phyloP scores from a whole-genome alignment of 2,329 filamentous ascomycete species.

The Colletotrichum neosansevieriae region DNA sequence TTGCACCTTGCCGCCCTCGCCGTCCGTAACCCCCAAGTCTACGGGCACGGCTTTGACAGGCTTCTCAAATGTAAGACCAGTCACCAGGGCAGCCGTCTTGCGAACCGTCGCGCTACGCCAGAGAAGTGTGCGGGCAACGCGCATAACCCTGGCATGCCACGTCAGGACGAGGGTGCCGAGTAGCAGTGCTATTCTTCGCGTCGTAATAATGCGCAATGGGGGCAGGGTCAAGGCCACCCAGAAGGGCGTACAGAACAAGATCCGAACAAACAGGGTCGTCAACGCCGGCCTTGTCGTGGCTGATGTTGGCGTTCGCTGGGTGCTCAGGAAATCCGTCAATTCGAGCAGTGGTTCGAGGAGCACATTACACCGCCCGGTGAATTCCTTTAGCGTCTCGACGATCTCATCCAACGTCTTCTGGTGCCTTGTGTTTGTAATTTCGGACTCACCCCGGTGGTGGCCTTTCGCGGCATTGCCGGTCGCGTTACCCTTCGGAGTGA shows the following conservation, averaged over 20 bases:
- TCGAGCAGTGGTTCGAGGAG: slow-evolving; percentile 89
- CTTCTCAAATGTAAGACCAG: slow-evolving; percentile 80
- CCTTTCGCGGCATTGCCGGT: slow-evolving; percentile 45
- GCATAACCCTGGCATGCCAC: slow-evolving; percentile 90
- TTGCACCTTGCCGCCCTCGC: slow-evolving; percentile 41
- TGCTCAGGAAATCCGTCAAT: slow-evolving; percentile 93
- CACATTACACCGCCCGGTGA: slow-evolving; percentile 92
- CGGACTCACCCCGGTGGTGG: slow-evolving; percentile 63
- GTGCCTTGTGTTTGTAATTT: slow-evolving; percentile 76
- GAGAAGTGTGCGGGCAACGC: slow-evolving; percentile 86
- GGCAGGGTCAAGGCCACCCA: slow-evolving; percentile 88
- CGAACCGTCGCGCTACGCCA: slow-evolving; percentile 89
- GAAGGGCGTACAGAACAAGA: slow-evolving; percentile 86
- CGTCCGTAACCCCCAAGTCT: slow-evolving; percentile 18
- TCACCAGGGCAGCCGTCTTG: slow-evolving; percentile 76
- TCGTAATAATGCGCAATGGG: slow-evolving; percentile 87
- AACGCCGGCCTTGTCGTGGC: slow-evolving; percentile 92
- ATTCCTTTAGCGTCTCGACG: slow-evolving; percentile 89
- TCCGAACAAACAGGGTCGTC: slow-evolving; percentile 88
- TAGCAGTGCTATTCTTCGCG: slow-evolving; percentile 84
- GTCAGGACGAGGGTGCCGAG: slow-evolving; percentile 89
- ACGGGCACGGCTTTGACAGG: slow-evolving; percentile 50
- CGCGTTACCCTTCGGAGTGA: slow-evolving; percentile 40
- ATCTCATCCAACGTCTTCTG: slow-evolving; percentile 98
- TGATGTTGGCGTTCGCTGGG: slow-evolving; percentile 88